A percentile compares a stretch with the other conserved stretches of the same genome.
phyloP scores from a whole-genome alignment of 129 eudicot genomes.

The Lonicera japonica region DNA sequence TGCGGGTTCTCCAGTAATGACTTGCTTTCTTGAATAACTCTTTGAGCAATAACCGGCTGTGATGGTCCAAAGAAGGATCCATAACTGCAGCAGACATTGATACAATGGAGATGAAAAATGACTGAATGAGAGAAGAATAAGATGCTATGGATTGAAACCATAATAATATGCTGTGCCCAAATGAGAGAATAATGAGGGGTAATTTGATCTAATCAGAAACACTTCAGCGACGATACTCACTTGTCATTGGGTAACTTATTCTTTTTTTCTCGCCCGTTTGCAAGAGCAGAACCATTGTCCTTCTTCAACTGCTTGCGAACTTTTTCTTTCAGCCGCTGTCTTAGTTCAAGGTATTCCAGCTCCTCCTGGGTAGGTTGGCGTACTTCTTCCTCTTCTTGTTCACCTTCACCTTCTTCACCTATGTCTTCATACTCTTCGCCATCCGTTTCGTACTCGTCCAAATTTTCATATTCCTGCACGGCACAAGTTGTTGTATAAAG shows the following conservation, averaged over 20 bases:
- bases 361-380: conserved; percentile 59
- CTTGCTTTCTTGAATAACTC: conserved; percentile 97
- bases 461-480: conserved; percentile 55
- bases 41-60: conserved; percentile 90
- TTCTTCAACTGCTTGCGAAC: conserved; percentile 53
- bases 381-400: conserved; percentile 48
- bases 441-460: conserved; percentile 58
- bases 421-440: conserved; percentile 27
- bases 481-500: conserved; percentile 4
- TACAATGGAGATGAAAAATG: too few species aligned
- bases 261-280: conserved; percentile 35
- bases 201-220: neutral
- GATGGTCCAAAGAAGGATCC: conserved; percentile 99
- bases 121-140: neutral
- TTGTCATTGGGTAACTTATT: conserved; percentile 43
- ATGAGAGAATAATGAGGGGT: too few species aligned
- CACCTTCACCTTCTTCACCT: conserved; percentile 46
- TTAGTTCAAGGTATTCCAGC: conserved; percentile 57
- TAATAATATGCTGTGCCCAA: too few species aligned
- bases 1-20: conserved; percentile 81
- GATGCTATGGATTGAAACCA: too few species aligned
- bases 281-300: conserved; percentile 41
- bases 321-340: conserved; percentile 68
- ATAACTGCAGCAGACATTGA: conserved; percentile 48
- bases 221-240: conserved; percentile 28